Percentiles rank a stretch among this genome's conserved stretches.
Conservation (phyloP, 495 filamentous ascomycete genomes). For the Letharia columbiana region DNA sequence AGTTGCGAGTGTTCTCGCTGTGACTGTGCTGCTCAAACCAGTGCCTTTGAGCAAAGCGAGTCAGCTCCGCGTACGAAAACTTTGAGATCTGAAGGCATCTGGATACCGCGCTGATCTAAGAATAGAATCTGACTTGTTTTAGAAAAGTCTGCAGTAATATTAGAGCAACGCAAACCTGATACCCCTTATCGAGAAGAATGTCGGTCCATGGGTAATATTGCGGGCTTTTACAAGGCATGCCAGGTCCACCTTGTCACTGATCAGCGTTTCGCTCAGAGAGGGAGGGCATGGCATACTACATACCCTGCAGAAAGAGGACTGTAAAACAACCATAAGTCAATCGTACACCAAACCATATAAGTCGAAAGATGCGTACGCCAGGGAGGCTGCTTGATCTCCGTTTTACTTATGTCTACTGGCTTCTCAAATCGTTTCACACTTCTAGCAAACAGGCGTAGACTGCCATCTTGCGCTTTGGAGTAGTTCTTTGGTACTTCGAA, state of each 20-base stretch:
- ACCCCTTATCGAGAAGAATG: constrained; percentile 67
- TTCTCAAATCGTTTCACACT: constrained; percentile 55
- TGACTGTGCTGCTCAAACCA: constrained; percentile 71
- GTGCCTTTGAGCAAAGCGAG: constrained; percentile 25
- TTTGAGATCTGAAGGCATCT: not conserved
- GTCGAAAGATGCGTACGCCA: constrained; percentile 32
- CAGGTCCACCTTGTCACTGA: constrained; percentile 19
- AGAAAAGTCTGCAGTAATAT: not conserved
- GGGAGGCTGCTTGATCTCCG: constrained; percentile 46
- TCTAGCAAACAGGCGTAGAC: constrained; percentile 65
- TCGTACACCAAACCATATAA: not conserved
- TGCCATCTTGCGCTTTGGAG: constrained; percentile 47
- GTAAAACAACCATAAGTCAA: not conserved
- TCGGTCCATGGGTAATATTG: constrained; percentile 41
- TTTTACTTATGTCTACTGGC: constrained; percentile 42
- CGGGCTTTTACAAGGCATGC: constrained; percentile 17
- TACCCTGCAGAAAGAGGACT: constrained; percentile 34
- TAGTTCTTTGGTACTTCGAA: constrained; percentile 79
- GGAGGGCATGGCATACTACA: not conserved
- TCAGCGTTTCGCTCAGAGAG: not conserved
- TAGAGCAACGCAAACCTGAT: constrained; percentile 27
- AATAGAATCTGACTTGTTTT: constrained; percentile 51
- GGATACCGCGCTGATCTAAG: constrained; percentile 60
- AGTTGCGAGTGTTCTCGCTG: constrained; percentile 56
- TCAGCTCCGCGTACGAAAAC: not conserved